A percentile compares a stretch with the other conserved stretches of the same genome.
These are phyloP conservation scores for Oemleria cerasiformis DNA, from an alignment of 306 rosid species.

Conservation along the genomic window DNA sequence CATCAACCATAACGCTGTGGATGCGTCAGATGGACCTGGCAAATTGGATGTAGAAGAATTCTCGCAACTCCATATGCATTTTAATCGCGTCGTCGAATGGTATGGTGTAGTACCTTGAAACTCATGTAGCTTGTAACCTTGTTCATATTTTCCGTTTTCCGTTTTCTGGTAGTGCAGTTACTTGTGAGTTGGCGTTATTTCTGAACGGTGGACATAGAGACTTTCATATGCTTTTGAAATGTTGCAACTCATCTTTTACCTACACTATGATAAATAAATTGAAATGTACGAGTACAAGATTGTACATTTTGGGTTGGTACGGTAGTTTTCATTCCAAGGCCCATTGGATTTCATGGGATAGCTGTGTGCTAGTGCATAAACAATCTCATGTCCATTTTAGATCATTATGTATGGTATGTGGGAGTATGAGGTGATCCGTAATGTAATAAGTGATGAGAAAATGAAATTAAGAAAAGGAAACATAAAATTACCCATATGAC, in stretches of 20 bases:
- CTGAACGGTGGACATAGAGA: neutral
- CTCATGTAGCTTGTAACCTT: neutral
- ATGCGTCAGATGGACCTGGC: constrained; percentile 31
- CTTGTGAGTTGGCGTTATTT: neutral
- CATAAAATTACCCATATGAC: neutral
- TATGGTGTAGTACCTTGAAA: neutral
- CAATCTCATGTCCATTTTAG: neutral
- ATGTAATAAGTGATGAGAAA: too few species aligned
- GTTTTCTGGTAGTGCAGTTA: neutral
- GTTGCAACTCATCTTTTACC: neutral
- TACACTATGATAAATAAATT: constrained; percentile 5
- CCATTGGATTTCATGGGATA: neutral
- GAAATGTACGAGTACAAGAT: too few species aligned
- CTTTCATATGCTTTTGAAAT: neutral
- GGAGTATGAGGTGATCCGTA: too few species aligned
- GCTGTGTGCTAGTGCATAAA: neutral
- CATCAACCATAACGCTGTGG: constrained; percentile 48
- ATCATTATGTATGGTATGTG: too few species aligned
- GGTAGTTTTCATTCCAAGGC: too few species aligned
- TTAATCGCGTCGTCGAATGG: neutral
- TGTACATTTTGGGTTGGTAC: too few species aligned
- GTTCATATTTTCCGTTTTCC: neutral
- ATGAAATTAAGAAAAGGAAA: too few species aligned
- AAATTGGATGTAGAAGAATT: constrained; percentile 21
- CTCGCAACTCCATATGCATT: neutral